Evolutionary conservation across 129 eudicot genomes (phyloP).

Genomic region (Cynara cardunculus): DNA sequence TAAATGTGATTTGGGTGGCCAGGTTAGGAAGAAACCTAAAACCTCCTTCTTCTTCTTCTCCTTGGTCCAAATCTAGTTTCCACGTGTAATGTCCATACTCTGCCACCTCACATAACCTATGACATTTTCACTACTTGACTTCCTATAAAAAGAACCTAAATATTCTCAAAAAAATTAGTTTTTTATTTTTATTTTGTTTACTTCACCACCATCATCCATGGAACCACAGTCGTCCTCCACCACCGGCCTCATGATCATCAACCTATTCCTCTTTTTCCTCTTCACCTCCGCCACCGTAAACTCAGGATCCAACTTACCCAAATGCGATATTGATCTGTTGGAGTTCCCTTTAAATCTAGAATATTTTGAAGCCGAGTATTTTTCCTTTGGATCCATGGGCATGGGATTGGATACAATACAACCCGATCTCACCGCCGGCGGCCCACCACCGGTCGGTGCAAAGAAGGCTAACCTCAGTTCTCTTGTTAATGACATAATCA

Average conservation of each 20-base stretch:
- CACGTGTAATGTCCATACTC: slow-evolving; percentile 1
- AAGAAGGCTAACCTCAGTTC: slow-evolving; percentile 52
- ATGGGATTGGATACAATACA: slow-evolving; percentile 45
- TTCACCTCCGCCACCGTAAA: background rate
- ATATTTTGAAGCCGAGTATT: slow-evolving; percentile 53
- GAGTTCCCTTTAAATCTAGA: slow-evolving; percentile 57
- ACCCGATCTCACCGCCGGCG: slow-evolving; percentile 44
- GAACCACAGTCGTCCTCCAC: background rate
- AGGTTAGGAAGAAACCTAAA: background rate
- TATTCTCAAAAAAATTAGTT: background rate
- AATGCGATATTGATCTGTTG: background rate
- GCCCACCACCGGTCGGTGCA: slow-evolving; percentile 65
- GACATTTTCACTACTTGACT: background rate
- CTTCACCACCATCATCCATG: background rate
- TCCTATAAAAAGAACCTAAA: slow-evolving; percentile 13
- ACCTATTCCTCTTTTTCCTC: background rate
- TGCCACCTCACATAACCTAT: slow-evolving; percentile 4
- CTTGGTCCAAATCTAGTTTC: background rate
- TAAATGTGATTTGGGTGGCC: background rate
- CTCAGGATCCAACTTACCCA: background rate
- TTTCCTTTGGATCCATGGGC: slow-evolving; percentile 45
- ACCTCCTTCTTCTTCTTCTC: background rate
- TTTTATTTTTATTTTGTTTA: too few relatives aligned
- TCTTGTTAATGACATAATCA: slow-evolving; percentile 28
- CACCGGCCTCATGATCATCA: background rate